phyloP scores from a whole-genome alignment of 2,329 filamentous ascomycete species.

The Penicillium corylophilum region DNA sequence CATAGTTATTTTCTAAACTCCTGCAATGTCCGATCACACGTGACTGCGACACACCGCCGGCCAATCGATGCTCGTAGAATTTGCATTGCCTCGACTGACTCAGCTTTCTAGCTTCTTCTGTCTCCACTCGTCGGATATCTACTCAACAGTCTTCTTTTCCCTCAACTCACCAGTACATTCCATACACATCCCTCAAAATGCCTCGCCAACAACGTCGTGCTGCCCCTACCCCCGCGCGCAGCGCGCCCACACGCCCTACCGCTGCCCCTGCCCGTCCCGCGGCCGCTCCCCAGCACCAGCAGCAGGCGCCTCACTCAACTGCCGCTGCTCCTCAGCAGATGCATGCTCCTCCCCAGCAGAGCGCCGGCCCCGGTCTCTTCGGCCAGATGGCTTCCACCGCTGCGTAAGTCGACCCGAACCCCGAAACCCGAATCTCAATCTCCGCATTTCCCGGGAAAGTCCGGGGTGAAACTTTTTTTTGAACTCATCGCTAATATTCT shows the following conservation, averaged over 20 bases:
- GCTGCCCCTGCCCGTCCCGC: constrained; percentile 59
- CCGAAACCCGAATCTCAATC: background rate
- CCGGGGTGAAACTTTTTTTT: constrained; percentile 5
- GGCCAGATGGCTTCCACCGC: constrained; percentile 97
- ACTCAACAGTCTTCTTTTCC: constrained; percentile 20
- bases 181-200: constrained; percentile 54
- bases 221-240: constrained; percentile 50
- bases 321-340: constrained; percentile 51
- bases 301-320: constrained; percentile 70
- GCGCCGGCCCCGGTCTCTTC: constrained; percentile 78
- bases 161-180: constrained; percentile 6
- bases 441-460: constrained; percentile 9
- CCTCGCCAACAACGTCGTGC: constrained; percentile 73
- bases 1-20: background rate
- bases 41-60: background rate
- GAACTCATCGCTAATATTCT: constrained; percentile 20
- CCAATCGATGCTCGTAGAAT: background rate
- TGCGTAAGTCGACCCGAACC: constrained; percentile 67
- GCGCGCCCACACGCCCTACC: constrained; percentile 66
- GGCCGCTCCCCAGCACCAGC: constrained; percentile 57
- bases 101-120: constrained; percentile 32
- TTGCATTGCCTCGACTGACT: constrained; percentile 20
- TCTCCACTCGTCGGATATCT: constrained; percentile 20
- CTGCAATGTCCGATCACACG: background rate
- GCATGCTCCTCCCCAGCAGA: constrained; percentile 45